Evolutionary conservation across 306 rosid species (phyloP).

Genomic region (Urtica urens): DNA sequence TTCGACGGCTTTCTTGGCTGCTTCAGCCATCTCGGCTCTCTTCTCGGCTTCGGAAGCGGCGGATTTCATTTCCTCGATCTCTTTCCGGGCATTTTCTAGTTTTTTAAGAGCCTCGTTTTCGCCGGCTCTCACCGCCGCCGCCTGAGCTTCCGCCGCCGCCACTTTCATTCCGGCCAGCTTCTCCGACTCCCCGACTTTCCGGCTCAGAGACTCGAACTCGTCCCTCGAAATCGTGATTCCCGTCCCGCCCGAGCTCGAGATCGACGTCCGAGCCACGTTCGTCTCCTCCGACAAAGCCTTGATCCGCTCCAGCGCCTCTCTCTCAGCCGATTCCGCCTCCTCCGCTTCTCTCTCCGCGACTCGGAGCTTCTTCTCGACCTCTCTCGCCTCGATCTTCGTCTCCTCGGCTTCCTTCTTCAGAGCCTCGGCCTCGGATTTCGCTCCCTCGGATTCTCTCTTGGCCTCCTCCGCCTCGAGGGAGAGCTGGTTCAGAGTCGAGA

Average conservation of each 20-base stretch:
- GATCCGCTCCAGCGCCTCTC: constrained; percentile 67
- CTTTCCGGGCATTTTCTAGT: constrained; percentile 65
- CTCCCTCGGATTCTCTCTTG: constrained; percentile 58
- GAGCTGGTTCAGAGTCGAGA: constrained; percentile 58
- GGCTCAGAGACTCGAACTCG: constrained; percentile 68
- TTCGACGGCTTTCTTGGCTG: constrained; percentile 90
- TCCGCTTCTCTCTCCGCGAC: constrained; percentile 72
- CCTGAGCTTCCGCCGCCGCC: constrained; percentile 95
- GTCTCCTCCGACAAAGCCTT: constrained; percentile 59
- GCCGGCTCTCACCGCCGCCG: constrained; percentile 96
- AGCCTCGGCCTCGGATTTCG: constrained; percentile 54
- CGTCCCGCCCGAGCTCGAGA: constrained; percentile 71
- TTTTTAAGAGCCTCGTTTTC: constrained; percentile 66
- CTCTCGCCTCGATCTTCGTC: constrained; percentile 47
- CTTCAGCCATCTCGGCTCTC: constrained; percentile 90
- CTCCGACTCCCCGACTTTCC: constrained; percentile 81
- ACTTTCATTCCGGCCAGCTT: constrained; percentile 82
- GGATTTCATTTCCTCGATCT: constrained; percentile 61
- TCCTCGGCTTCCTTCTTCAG: constrained; percentile 68
- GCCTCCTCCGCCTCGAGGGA: constrained; percentile 59
- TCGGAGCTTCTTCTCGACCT: constrained; percentile 59
- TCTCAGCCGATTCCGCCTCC: constrained; percentile 73
- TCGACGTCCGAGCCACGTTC: constrained; percentile 77
- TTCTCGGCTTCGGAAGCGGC: constrained; percentile 61
- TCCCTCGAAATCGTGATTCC: constrained; percentile 68